phyloP scores from a whole-genome alignment of 2,329 filamentous ascomycete species.

The Clonostachys sp. region DNA sequence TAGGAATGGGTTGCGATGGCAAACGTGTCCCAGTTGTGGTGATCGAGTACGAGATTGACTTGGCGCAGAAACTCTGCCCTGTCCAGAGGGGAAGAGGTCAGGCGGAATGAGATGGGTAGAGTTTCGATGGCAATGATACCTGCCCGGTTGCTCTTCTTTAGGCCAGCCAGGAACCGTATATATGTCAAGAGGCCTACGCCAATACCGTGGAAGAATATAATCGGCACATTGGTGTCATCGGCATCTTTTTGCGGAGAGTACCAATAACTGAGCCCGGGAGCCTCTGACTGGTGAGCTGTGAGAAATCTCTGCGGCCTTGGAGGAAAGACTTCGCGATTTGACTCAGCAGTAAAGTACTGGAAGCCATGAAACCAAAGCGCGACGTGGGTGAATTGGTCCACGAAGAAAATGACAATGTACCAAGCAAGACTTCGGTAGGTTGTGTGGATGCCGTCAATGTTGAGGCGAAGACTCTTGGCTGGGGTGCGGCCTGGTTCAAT shows the following conservation, averaged over 20 bases:
- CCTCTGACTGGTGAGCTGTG: slow-evolving; percentile 35
- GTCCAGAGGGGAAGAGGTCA: slow-evolving; percentile 47
- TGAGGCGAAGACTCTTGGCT: slow-evolving; percentile 56
- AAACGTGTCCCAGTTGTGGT: slow-evolving; percentile 53
- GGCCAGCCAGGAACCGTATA: slow-evolving; percentile 46
- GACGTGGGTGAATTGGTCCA: slow-evolving; percentile 42
- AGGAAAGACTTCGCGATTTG: slow-evolving; percentile 41
- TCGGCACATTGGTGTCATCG: slow-evolving; percentile 30
- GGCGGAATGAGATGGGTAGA: slow-evolving; percentile 58
- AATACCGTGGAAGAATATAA: slow-evolving; percentile 71
- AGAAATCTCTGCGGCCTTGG: slow-evolving; percentile 46
- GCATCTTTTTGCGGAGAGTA: slow-evolving; percentile 49
- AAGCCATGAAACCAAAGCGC: slow-evolving; percentile 33
- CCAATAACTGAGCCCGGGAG: slow-evolving; percentile 57
- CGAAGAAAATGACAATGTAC: slow-evolving; percentile 52
- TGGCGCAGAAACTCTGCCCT: slow-evolving; percentile 50
- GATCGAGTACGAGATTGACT: slow-evolving; percentile 49
- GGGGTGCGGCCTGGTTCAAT: slow-evolving; percentile 51
- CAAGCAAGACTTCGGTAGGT: slow-evolving; percentile 57
- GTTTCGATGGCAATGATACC: slow-evolving; percentile 63
- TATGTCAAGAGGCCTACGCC: slow-evolving; percentile 65
- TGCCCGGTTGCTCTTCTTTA: slow-evolving; percentile 31
- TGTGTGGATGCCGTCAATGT: slow-evolving; percentile 59
- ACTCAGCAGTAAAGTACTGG: slow-evolving; percentile 33
- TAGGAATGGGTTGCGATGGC: slow-evolving; percentile 61